phyloP scores from a whole-genome alignment of 2,329 filamentous ascomycete species.

The Metarhizium humberi region DNA sequence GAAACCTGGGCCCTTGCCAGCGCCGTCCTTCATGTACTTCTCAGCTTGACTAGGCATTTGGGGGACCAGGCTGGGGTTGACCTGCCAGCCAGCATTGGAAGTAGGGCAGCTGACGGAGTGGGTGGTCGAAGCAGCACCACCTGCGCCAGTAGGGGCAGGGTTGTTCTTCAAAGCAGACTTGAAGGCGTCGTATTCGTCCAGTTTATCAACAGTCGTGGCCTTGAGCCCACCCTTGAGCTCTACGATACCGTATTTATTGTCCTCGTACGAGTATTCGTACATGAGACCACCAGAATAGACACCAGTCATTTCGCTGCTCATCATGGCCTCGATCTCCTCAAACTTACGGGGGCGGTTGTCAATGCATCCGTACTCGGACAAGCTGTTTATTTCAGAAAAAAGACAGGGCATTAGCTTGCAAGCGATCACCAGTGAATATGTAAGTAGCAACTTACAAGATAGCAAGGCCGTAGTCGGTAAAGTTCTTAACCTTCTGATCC shows the following conservation, averaged over 20 bases:
- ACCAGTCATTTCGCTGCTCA: conserved; percentile 70
- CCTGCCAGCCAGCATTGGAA: conserved; percentile 38
- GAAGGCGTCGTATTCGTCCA: conserved; percentile 50
- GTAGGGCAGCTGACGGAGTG: conserved; percentile 40
- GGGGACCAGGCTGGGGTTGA: conserved; percentile 40
- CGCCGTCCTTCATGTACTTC: conserved; percentile 45
- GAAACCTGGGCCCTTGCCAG: conserved; percentile 44
- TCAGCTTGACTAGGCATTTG: conserved; percentile 40
- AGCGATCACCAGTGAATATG: background rate
- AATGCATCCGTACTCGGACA: conserved; percentile 90
- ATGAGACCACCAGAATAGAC: conserved; percentile 95
- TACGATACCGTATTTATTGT: conserved; percentile 73
- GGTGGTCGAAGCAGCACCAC: conserved; percentile 39
- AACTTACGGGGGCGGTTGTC: conserved; percentile 69
- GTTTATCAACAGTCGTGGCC: conserved; percentile 44
- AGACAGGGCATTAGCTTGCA: background rate
- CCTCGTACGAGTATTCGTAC: conserved; percentile 85
- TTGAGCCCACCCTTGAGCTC: conserved; percentile 48
- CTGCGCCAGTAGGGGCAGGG: conserved; percentile 40
- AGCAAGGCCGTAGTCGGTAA: conserved; percentile 75
- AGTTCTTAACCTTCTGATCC: conserved; percentile 82
- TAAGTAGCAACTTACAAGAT: conserved; percentile 50
- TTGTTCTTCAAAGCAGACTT: conserved; percentile 36
- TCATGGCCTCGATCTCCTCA: conserved; percentile 68
- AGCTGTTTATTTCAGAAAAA: conserved; percentile 25